phyloP scores from a whole-genome alignment of 179 eudicot genomes.

The Dionaea muscipula region DNA sequence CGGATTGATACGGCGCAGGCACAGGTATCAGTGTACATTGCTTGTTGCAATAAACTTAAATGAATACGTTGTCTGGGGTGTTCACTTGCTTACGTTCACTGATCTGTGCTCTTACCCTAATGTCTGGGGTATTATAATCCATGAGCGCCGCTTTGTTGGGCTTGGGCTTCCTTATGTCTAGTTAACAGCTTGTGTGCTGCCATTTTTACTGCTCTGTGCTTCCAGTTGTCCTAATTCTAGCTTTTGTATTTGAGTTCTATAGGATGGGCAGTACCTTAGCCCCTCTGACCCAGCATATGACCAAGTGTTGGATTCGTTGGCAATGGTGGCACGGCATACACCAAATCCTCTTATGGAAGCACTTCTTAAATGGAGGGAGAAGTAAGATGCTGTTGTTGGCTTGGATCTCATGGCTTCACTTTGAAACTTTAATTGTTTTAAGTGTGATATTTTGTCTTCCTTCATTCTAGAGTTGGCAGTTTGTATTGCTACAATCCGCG shows the following conservation, averaged over 20 bases:
- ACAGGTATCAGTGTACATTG: constrained; percentile 34
- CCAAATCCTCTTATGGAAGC: constrained; percentile 97
- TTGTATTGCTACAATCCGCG: too few species aligned
- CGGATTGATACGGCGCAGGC: constrained; percentile 98
- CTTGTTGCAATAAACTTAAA: too few species aligned
- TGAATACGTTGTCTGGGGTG: too few species aligned
- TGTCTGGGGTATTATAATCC: too few species aligned
- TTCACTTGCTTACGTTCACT: too few species aligned
- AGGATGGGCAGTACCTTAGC: constrained; percentile 98
- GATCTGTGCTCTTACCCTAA: too few species aligned
- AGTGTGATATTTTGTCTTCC: too few species aligned
- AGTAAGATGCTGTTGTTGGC: constrained; percentile 26
- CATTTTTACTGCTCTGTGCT: background rate
- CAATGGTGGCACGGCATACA: constrained; percentile 98
- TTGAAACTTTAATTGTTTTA: too few species aligned
- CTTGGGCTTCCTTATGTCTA: background rate
- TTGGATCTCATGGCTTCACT: too few species aligned
- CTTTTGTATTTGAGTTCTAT: constrained; percentile 15
- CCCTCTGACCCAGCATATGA: constrained; percentile 99
- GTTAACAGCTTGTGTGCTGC: background rate
- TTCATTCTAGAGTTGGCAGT: too few species aligned
- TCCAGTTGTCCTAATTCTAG: background rate
- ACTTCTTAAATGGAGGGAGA: constrained; percentile 91
- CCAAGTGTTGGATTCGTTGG: constrained; percentile 94
- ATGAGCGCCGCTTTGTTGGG: too few species aligned